These are phyloP conservation scores for Pichia sp. DNA, from an alignment of 1,139 yeast genomes.

Conservation along the genomic window DNA sequence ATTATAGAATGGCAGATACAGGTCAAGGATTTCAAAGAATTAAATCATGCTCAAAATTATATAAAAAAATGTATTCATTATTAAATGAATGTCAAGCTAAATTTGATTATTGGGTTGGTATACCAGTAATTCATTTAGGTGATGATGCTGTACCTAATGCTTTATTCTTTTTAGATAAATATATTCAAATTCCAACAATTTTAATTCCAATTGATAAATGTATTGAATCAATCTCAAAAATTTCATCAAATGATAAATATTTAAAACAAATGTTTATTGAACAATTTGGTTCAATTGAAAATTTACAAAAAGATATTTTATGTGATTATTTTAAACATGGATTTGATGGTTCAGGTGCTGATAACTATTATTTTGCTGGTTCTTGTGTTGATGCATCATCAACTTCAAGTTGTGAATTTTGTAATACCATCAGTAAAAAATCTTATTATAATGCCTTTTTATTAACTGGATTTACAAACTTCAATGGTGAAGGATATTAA, in stretches of 20 bases:
- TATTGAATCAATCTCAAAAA: conserved; percentile 43
- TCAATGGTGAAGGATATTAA: conserved; percentile 59
- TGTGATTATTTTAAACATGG: conserved; percentile 70
- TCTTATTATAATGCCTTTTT: conserved; percentile 57
- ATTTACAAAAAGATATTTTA: conserved; percentile 46
- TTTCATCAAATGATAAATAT: conserved; percentile 41
- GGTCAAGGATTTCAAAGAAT: conserved; percentile 75
- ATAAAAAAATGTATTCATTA: conserved; percentile 62
- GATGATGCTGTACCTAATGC: conserved; percentile 80
- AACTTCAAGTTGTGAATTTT: conserved; percentile 77
- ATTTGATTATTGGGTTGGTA: conserved; percentile 67
- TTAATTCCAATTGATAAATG: conserved; percentile 61
- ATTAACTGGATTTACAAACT: conserved; percentile 68
- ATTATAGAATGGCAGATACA: conserved; percentile 57
- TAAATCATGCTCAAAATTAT: conserved; percentile 60
- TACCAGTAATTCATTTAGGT: conserved; percentile 69
- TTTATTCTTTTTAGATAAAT: conserved; percentile 64
- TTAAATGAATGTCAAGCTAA: conserved; percentile 53
- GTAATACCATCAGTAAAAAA: conserved; percentile 59
- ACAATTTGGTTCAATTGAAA: conserved; percentile 50
- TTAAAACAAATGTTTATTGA: conserved; percentile 43
- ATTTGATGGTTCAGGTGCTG: conserved; percentile 75
- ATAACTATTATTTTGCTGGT: conserved; percentile 72
- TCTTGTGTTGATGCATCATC: conserved; percentile 74
- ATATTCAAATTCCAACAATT: conserved; percentile 68